Conservation (phyloP, 2,329 filamentous ascomycete species). For the Verruconis gallopava region DNA sequence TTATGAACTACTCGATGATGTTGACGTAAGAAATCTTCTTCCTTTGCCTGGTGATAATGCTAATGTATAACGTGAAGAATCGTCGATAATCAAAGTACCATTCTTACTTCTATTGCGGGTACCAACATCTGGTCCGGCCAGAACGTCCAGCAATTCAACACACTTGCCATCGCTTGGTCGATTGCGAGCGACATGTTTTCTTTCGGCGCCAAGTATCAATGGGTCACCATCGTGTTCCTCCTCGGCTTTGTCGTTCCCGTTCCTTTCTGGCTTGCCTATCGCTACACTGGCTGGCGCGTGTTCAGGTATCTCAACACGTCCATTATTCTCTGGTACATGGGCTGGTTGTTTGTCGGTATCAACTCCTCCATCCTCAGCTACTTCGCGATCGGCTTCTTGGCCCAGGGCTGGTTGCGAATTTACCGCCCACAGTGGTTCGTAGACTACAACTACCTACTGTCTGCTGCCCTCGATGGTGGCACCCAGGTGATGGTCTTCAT, state of each 20-base stretch:
- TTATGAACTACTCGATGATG: slow-evolving; percentile 35
- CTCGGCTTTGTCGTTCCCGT: slow-evolving; percentile 29
- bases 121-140: slow-evolving; percentile 34
- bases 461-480: slow-evolving; percentile 29
- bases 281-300: slow-evolving; percentile 17
- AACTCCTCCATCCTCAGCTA: slow-evolving; percentile 24
- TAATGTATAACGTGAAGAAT: slow-evolving; percentile 28
- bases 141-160: slow-evolving; percentile 32
- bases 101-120: slow-evolving; percentile 28
- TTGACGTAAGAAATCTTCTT: slow-evolving; percentile 17
- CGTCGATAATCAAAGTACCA: slow-evolving; percentile 27
- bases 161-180: slow-evolving; percentile 22
- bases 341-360: slow-evolving; percentile 31
- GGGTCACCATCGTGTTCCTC: slow-evolving; percentile 25
- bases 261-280: slow-evolving; percentile 15
- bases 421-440: slow-evolving; percentile 26
- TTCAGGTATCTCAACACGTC: slow-evolving; percentile 28
- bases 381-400: slow-evolving; percentile 23
- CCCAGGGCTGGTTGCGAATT: slow-evolving; percentile 25
- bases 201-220: slow-evolving; percentile 23
- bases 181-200: slow-evolving; percentile 28
- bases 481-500: slow-evolving; percentile 30
- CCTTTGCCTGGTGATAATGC: background rate
- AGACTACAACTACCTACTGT: slow-evolving; percentile 30
- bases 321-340: slow-evolving; percentile 31